Base-by-base conservation (phyloP, 495 filamentous ascomycete genomes). In the Penicillium malachiteum region DNA sequence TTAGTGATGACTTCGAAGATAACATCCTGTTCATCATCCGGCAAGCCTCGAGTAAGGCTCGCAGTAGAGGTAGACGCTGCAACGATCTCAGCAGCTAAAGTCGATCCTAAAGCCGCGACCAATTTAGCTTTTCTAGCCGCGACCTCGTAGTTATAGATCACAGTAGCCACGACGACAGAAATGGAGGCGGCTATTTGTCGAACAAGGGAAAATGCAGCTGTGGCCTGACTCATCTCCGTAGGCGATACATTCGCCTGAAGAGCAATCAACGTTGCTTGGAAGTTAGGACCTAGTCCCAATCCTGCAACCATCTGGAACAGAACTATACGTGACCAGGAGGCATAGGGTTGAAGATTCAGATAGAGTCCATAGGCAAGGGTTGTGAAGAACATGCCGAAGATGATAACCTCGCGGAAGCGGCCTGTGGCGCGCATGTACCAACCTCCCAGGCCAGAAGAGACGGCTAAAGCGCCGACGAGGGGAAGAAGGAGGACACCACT, bases 201-300 rank as follows among this genome's bases (percentile, higher is more conserved):
- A 7, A 71, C 49, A 37, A 79, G 76, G 11, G 65, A 63, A 41
- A 78, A 70, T 0, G 71, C 71, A 8, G 71, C 68, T 0, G 69
- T 71, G 0, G 71, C 69, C n/a, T 65, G 62, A 5, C 74, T 72
- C 38, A 71, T 72, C 38, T 78, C 75, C 3, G 44, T 47, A 0
- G 60, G 62, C 21, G 50, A 38, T 13, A 75, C 64, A 7, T 62
- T 57, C 0, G 70, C 64, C 54, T 81, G 78, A 2, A 78, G 64
- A 0, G 78, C 77, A 30, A 82, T 75, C 32, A 81, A 62, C 1
- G 80, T 76, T 4, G 61, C 57, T 45, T 90, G 85, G 68, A 92
- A 90, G 56, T 84, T 79, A 11, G 86, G 85, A 0, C 87, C 88
- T 9, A 83, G 72, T 11, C 89, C 89, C 32, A 86, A 66, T 7